Conservation (phyloP, 352 stramenopile genomes). For the Peronospora farinosa region DNA sequence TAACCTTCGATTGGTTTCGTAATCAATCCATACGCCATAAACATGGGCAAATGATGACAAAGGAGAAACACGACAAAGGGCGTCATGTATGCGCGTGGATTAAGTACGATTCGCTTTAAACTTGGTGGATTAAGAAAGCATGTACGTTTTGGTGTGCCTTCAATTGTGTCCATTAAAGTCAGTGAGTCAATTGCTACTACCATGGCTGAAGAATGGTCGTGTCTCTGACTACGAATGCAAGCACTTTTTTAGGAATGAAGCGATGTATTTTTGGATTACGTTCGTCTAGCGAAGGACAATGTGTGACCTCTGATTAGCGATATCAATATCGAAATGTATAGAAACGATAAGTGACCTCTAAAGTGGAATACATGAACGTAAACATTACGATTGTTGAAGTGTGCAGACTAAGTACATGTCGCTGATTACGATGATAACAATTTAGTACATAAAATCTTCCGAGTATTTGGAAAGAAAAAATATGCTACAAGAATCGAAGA, state of each 20-base stretch:
- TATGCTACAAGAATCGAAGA: too few relatives aligned
- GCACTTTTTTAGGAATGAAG: constrained; percentile 9
- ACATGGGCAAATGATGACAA: constrained; percentile 60
- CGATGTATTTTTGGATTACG: background rate
- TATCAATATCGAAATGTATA: too few relatives aligned
- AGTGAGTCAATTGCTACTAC: constrained; percentile 11
- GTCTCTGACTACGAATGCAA: background rate
- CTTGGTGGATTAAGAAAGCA: constrained; percentile 23
- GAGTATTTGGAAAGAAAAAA: too few relatives aligned
- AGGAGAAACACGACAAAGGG: constrained; percentile 50
- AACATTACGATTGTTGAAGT: too few relatives aligned
- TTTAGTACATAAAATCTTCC: too few relatives aligned
- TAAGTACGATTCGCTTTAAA: constrained; percentile 71
- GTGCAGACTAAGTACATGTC: too few relatives aligned
- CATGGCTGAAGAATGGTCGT: background rate
- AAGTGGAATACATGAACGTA: too few relatives aligned
- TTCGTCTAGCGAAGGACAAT: background rate
- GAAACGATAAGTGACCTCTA: too few relatives aligned
- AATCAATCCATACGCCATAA: constrained; percentile 47
- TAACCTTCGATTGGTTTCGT: constrained; percentile 33
- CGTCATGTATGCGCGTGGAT: constrained; percentile 65
- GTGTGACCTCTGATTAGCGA: too few relatives aligned
- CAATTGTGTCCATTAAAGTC: constrained; percentile 23
- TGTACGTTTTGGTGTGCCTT: constrained; percentile 14
- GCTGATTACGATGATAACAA: too few relatives aligned